These are phyloP conservation scores for Penicillium capsulatum DNA, from an alignment of 2,329 filamentous ascomycete genomes.

Conservation along the genomic window DNA sequence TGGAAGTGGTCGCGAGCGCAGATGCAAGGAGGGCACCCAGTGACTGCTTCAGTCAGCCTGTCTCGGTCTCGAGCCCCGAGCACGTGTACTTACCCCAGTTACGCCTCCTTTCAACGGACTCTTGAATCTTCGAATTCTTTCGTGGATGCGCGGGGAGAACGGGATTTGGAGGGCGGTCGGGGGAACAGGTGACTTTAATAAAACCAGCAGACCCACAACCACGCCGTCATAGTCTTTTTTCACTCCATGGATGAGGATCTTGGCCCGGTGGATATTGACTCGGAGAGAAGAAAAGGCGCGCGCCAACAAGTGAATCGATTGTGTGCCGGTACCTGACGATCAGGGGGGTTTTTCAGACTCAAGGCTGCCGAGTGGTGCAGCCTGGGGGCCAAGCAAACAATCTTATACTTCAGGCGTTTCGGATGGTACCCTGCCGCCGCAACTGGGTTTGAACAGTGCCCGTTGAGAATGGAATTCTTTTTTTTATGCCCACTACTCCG, in stretches of 20 bases:
- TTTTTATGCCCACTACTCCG: too few species aligned
- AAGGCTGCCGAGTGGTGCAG: too few species aligned
- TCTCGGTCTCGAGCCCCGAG: too few species aligned
- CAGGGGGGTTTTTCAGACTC: slow-evolving; percentile 4
- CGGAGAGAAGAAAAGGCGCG: slow-evolving; percentile 4
- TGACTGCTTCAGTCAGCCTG: background rate
- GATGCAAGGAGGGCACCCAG: background rate
- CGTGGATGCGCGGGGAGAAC: slow-evolving; percentile 1
- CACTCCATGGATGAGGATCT: background rate
- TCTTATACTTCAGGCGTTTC: too few species aligned
- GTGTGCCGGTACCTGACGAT: slow-evolving; percentile 12
- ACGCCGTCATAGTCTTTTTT: slow-evolving; percentile 7
- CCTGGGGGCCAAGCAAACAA: too few species aligned
- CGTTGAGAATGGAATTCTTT: too few species aligned
- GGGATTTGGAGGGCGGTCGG: slow-evolving; percentile 3
- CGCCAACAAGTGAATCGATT: background rate
- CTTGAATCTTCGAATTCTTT: too few species aligned
- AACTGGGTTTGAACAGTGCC: too few species aligned
- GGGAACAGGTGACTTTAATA: slow-evolving; percentile 11
- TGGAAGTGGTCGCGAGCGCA: background rate
- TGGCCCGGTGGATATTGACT: background rate
- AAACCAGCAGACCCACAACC: slow-evolving; percentile 9
- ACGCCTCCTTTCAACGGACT: background rate
- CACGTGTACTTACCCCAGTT: background rate
- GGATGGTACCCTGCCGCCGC: too few species aligned